Base-by-base conservation (phyloP, 2,329 filamentous ascomycete species). In the Cercospora beticola region DNA sequence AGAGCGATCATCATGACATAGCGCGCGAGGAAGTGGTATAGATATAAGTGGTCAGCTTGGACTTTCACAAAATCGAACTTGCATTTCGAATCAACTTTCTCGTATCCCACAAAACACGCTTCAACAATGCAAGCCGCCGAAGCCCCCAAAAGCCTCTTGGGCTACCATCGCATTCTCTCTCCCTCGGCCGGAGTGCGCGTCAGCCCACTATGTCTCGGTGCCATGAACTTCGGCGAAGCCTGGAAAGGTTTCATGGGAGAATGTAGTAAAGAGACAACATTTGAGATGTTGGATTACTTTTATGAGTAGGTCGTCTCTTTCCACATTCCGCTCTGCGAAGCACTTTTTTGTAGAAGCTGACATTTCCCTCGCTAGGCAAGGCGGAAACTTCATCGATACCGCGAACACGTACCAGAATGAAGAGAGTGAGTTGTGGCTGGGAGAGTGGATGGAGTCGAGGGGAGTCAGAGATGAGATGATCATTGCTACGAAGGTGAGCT, bases 401-500 rank as follows among this genome's bases (percentile, higher is more conserved):
- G 75, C 75, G 52, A 78, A 79, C 68, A 75, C 73, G 69, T 79
- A 78, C 71, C 77, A 79, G 61, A 71, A 73, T 60, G 77, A 76
- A 46, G 71, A 79, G 67, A 74, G 71, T 18, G 78, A 79, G 67
- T 52, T 54, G 6, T 78, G 77, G 74, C 68, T 78, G 59, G 76
- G 76, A 14, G 76, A 78, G 26, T 74, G 72, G 73, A 73, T 75
- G 72, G 56, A 70, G 30, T 46, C 67, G 40, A 63, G 66, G 12
- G 66, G 69, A 2, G 86, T 86, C 68, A 85, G 90, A 26, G 89
- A 91, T 72, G 82, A 90, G 76, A 86, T 92, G 78, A 89, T 92
- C 16, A 82, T 68, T 28, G 70, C 68, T 6, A 72, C 70, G 6
- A 72, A 72, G 68, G 67, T 69, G 14, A 52, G 49, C 31, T 14